Percentiles rank a stretch among this genome's conserved stretches.
Conservation (phyloP, 2,329 filamentous ascomycete species). For the Fusarium papillatum region DNA sequence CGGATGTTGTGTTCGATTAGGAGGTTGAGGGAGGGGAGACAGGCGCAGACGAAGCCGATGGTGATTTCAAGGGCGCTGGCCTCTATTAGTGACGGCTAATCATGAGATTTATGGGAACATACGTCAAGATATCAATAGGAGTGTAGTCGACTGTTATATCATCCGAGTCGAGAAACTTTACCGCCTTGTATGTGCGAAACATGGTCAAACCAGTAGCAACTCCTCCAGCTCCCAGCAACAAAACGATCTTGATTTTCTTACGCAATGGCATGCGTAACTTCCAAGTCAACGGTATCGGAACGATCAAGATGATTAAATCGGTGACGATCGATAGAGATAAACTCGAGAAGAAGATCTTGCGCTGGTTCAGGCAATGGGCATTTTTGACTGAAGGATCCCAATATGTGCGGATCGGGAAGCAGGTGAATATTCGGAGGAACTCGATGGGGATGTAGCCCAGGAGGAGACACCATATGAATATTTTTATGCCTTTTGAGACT, state of each 20-base stretch:
- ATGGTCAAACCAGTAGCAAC: conserved; percentile 38
- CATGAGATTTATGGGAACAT: conserved; percentile 5
- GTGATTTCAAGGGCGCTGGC: conserved; percentile 31
- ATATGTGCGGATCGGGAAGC: conserved; percentile 55
- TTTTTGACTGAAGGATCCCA: conserved; percentile 48
- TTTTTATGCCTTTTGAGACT: conserved; percentile 27
- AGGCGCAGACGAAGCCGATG: conserved; percentile 40
- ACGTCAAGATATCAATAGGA: conserved; percentile 33
- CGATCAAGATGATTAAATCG: conserved; percentile 33
- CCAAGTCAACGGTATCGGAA: conserved; percentile 36
- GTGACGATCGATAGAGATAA: conserved; percentile 30
- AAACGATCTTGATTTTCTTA: conserved; percentile 38
- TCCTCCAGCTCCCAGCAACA: conserved; percentile 36
- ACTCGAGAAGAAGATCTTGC: conserved; percentile 40
- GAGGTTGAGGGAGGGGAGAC: conserved; percentile 36
- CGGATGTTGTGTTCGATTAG: conserved; percentile 31
- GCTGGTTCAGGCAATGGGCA: conserved; percentile 52
- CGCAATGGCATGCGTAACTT: conserved; percentile 24
- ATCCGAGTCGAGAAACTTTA: conserved; percentile 30
- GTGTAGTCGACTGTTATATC: conserved; percentile 37
- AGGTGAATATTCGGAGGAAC: conserved; percentile 57
- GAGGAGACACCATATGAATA: conserved; percentile 35
- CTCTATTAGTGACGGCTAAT: not conserved
- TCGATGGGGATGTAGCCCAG: conserved; percentile 31
- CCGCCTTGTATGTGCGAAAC: conserved; percentile 18